These are phyloP conservation scores for Noccaea bulbosa DNA, from an alignment of 345 rosid species.

Conservation along the genomic window DNA sequence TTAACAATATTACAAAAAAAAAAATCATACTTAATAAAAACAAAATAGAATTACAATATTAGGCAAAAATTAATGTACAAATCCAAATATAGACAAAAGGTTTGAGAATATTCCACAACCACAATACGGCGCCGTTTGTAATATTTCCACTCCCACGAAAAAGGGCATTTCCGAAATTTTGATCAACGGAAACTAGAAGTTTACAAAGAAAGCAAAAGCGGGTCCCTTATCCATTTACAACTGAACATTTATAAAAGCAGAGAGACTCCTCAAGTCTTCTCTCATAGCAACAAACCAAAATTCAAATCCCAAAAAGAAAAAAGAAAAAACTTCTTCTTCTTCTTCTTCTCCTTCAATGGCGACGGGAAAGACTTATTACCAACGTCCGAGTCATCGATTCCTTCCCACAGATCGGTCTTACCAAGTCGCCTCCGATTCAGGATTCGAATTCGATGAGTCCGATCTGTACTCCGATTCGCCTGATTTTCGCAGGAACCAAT, in stretches of 20 bases:
- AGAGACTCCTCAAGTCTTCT: conserved; percentile 21
- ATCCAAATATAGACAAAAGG: no score
- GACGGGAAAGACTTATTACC: conserved; percentile 47
- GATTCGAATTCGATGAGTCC: conserved; percentile 44
- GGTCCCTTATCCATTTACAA: conserved; percentile 21
- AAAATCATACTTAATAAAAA: no score
- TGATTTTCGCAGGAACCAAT: conserved; percentile 24
- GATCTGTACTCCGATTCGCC: conserved; percentile 38
- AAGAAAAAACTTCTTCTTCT: neutral
- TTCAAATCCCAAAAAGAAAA: neutral
- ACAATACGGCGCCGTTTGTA: neutral
- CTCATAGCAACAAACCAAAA: neutral
- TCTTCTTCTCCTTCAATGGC: conserved; percentile 51
- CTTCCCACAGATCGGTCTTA: conserved; percentile 40
- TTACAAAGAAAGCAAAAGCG: neutral
- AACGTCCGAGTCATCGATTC: conserved; percentile 49
- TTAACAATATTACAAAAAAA: no score
- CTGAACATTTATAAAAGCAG: conserved; percentile 30
- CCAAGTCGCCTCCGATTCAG: conserved; percentile 11
- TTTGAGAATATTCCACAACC: no score
- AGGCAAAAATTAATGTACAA: no score
- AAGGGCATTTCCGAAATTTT: conserved; percentile 6
- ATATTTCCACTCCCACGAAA: conserved; percentile 1
- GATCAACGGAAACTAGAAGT: neutral
- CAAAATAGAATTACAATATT: no score